Conservation (phyloP, 768 basidiomycete species). For the Calvatia gigantea region DNA sequence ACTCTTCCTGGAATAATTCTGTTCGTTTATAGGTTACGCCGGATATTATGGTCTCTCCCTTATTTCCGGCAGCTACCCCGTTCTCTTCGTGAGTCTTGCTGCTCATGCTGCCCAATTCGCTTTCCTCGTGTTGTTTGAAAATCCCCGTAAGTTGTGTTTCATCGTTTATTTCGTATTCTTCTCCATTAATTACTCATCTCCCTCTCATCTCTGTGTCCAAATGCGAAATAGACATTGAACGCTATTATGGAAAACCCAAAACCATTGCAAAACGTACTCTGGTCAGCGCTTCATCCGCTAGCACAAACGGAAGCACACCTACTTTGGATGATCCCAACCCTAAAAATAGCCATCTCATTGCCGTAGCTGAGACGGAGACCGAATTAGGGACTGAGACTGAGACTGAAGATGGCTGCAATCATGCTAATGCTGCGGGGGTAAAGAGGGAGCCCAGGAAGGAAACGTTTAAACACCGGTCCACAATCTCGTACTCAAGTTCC, state of each 20-base stretch:
- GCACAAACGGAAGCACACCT: constrained; percentile 4
- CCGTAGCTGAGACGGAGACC: constrained; percentile 61
- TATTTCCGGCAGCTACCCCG: constrained; percentile 83
- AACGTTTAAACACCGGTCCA: constrained; percentile 26
- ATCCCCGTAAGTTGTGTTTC: constrained; percentile 70
- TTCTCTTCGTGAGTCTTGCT: constrained; percentile 89
- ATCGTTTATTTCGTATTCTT: background rate
- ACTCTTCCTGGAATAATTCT: background rate
- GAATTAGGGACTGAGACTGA: constrained; percentile 62
- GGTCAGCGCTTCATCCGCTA: constrained; percentile 27
- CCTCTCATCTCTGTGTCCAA: constrained; percentile 1
- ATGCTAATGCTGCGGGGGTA: constrained; percentile 1
- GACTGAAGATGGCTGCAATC: constrained; percentile 22
- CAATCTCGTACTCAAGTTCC: constrained; percentile 32
- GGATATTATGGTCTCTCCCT: constrained; percentile 96
- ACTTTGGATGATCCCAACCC: constrained; percentile 17
- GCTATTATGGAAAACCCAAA: constrained; percentile 91
- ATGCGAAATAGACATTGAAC: constrained; percentile 72
- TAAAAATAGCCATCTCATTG: constrained; percentile 25
- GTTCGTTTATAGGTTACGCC: constrained; percentile 64
- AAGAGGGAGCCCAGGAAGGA: background rate
- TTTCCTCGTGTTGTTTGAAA: constrained; percentile 94
- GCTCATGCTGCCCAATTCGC: constrained; percentile 96
- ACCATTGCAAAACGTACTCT: constrained; percentile 85
- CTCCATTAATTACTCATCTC: constrained; percentile 6